Base-by-base conservation (phyloP, 805 yeast species). In the Cyberlindnera euphorbiae region DNA sequence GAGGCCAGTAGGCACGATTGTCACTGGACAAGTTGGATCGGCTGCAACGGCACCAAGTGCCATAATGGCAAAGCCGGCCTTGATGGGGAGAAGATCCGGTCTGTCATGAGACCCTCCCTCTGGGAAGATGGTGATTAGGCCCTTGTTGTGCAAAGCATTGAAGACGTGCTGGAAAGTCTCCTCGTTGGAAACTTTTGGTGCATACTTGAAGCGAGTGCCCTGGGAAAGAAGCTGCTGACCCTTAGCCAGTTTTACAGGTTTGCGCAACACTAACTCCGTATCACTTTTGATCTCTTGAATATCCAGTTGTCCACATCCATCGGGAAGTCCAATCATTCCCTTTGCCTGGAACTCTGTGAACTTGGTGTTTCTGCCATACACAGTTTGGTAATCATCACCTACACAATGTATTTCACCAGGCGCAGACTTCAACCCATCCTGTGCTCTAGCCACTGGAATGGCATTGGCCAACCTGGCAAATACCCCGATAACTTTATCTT, bases 31-130 rank as follows among this genome's bases (percentile, higher is more conserved):
- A 19, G 69, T 65, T 0, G 93, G 88, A 46, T 82, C 75, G 30
- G 78, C 73, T 16, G 82, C 86, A 67, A 85, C 75, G 0, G 97
- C 95, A 12, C 97, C 97, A 14, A 90, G 66, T 0, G 97, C 97
- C 97, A 90, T 90, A 38, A 90, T 82, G 2, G 97, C 96, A 17
- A 90, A 96, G 32, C 98, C 98, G 1, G 97, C 96, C 56, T 90
- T 90, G 47, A 90, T 67, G 0, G 98, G 97, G 28, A 90, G 67
- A 48, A 90, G 62, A 44, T 86, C 90, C 1, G 97, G 79, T 44
- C 98, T 71, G 58, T 90, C 98, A 54, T 90, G 98, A 8, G 96
- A 85, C 0, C 98, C 98, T 41, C 98, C 98, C 64, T 90, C 98
- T 4, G 97, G 96, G 63, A 87, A 90, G 31, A 90, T 84, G 4